Evolutionary conservation across 257 asterid species (phyloP), one percentile per base, ranked within the genome.

Genomic region (Solanum clarkiae): DNA sequence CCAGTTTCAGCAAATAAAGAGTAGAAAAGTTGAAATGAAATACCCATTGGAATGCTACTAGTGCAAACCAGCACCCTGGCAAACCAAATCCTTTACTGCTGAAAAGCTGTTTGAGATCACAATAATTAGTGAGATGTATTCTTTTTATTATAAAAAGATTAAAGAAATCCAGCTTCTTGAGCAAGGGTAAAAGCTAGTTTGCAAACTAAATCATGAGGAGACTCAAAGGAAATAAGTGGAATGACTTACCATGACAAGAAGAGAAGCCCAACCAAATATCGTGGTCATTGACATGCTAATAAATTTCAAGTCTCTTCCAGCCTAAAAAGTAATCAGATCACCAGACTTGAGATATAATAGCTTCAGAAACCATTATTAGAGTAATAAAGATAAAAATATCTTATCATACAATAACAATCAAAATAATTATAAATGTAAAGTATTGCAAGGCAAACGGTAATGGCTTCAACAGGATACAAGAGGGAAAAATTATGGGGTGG

Each of bases 11-110:
- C 18, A 9, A 49, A 22, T 4, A 6, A 86, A 26, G 17, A 60
- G 24, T 59, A 59, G 10, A 14, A 74, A 62, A 45, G 51, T 4
- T 12, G 44, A 54, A 3, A 57, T 49, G 74, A 63, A 13, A 65
- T 91, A 95, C 98, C 98, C 99, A 96, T 90, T 96, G 99, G 91
- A 95, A 96, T 24, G 95, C 95, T 47, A 92, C 98, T 45, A 95
- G 97, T 8, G 97, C 85, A 86, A 92, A 93, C 99, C 98, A 96
- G 86, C 95, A 93, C 5, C 97, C 98, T 9, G 93, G 77, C 86
- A 95, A 88, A 84, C 99, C 98, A 62, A 84, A 92, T 82, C 99
- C 99, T 82, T 74, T 92, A 79, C 84, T 89, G 90, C 94, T 93
- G 88, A 96, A 81, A 49, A 94, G 80, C 99, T 96, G 88, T 18